Conservation (phyloP, 805 yeast species). For the Maudiozyma bulderi region DNA sequence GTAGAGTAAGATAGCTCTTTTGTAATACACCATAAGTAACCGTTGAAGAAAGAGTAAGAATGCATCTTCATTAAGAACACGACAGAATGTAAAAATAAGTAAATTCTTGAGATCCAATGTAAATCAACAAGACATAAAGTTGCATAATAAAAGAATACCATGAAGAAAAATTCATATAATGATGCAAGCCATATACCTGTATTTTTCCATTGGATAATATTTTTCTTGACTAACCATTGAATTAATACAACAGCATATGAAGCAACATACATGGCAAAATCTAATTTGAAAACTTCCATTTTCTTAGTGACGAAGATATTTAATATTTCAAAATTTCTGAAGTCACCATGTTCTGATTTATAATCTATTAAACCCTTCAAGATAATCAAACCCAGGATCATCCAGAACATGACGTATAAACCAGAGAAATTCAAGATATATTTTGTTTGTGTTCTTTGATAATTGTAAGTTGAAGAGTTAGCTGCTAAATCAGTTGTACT, state of each 20-base stretch:
- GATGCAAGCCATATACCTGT: conserved; percentile 57
- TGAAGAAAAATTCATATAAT: conserved; percentile 43
- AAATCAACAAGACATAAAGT: conserved; percentile 40
- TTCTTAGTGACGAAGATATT: conserved; percentile 49
- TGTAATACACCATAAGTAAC: conserved; percentile 65
- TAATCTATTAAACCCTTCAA: conserved; percentile 47
- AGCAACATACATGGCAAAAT: conserved; percentile 60
- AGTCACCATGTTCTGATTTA: conserved; percentile 35
- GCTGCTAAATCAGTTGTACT: neutral
- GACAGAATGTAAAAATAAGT: conserved; percentile 70
- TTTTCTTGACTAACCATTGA: conserved; percentile 43
- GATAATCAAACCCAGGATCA: conserved; percentile 47
- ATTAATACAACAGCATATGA: conserved; percentile 51
- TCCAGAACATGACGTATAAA: conserved; percentile 73
- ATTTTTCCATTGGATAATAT: conserved; percentile 46
- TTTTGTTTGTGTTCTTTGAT: neutral
- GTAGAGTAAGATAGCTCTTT: conserved; percentile 46
- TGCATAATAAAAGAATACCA: conserved; percentile 41
- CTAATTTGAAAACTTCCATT: conserved; percentile 58
- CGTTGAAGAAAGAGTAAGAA: conserved; percentile 85
- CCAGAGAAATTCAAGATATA: conserved; percentile 47
- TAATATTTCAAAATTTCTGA: conserved; percentile 43
- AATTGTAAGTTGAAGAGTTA: neutral
- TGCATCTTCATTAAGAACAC: conserved; percentile 93
- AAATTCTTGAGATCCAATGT: conserved; percentile 90